Evolutionary conservation across 495 filamentous ascomycete genomes (phyloP).

Genomic region (Xylaria venustula): DNA sequence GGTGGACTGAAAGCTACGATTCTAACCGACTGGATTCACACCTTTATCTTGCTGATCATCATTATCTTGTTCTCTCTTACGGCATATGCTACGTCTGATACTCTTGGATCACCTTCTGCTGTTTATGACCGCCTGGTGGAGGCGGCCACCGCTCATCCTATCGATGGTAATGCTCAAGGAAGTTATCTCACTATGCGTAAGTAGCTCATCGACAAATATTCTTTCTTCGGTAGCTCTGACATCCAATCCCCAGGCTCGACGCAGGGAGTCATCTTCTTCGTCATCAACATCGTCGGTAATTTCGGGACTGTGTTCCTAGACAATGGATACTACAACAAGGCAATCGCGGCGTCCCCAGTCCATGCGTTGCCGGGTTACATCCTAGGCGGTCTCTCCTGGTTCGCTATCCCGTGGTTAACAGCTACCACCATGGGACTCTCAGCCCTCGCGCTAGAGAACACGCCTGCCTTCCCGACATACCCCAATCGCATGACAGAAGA

Average conservation of each 20-base stretch:
- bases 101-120: constrained; percentile 75
- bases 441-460: constrained; percentile 75
- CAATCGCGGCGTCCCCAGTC: constrained; percentile 85
- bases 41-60: constrained; percentile 81
- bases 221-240: not conserved
- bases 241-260: constrained; percentile 44
- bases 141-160: constrained; percentile 70
- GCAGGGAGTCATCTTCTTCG: constrained; percentile 91
- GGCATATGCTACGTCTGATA: constrained; percentile 71
- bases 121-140: constrained; percentile 79
- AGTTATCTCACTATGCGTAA: constrained; percentile 84
- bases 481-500: constrained; percentile 67
- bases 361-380: constrained; percentile 93
- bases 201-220: not conserved
- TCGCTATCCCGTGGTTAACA: constrained; percentile 91
- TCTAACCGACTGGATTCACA: constrained; percentile 65
- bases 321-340: constrained; percentile 91
- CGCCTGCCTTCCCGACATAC: constrained; percentile 70
- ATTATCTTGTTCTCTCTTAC: constrained; percentile 90
- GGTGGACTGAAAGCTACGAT: constrained; percentile 52
- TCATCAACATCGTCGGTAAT: constrained; percentile 90
- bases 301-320: constrained; percentile 80
- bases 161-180: constrained; percentile 80
- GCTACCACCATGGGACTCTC: constrained; percentile 95
- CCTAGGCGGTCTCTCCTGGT: constrained; percentile 87